Evolutionary conservation across 2,329 filamentous ascomycete species (phyloP).

Genomic region (Pseudocercospora pini-densiflorae): DNA sequence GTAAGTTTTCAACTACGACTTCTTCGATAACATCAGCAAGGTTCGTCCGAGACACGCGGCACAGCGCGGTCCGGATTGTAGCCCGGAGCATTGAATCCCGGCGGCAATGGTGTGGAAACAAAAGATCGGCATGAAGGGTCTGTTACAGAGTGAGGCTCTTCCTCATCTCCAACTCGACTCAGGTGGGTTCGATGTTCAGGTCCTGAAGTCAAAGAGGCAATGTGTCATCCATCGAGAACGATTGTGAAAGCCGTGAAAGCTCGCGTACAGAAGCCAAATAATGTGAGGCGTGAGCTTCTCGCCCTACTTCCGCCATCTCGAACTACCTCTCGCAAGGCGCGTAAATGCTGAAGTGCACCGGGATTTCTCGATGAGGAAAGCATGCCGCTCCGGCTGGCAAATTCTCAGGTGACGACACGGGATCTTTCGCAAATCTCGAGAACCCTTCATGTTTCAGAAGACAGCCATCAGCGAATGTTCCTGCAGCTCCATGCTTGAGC

Average conservation of each 20-base stretch:
- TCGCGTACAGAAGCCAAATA: slow-evolving; percentile 2
- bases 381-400: neutral
- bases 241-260: neutral
- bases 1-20: neutral
- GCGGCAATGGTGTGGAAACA: neutral
- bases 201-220: neutral
- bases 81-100: neutral
- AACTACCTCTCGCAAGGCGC: neutral
- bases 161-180: neutral
- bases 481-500: neutral
- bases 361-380: neutral
- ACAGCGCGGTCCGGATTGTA: neutral
- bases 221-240: neutral
- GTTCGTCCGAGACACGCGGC: neutral
- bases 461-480: neutral
- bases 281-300: slow-evolving; percentile 4
- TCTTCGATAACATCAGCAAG: neutral
- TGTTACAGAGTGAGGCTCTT: slow-evolving; percentile 1
- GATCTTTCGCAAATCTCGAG: neutral
- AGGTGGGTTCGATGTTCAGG: neutral
- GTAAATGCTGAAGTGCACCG: slow-evolving; percentile 5
- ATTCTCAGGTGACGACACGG: neutral
- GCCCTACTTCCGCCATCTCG: neutral
- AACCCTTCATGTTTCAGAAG: neutral
- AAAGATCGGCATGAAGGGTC: neutral